A percentile compares a stretch with the other conserved stretches of the same genome.
phyloP scores from a whole-genome alignment of 2,329 filamentous ascomycete species.

The Pseudogymnoascus sp. region DNA sequence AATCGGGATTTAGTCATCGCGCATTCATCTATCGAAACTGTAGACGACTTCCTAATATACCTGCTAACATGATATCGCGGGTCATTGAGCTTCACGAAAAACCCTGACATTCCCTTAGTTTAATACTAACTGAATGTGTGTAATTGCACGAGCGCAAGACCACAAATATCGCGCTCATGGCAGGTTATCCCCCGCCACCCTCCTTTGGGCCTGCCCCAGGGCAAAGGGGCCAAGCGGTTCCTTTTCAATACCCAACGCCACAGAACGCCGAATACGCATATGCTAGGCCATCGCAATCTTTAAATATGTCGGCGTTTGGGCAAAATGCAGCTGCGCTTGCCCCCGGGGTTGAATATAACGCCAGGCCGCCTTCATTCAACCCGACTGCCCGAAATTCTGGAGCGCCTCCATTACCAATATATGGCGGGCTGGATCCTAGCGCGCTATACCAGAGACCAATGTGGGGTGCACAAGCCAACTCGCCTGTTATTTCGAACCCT shows the following conservation, averaged over 20 bases:
- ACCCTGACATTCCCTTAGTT: not conserved
- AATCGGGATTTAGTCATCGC: not conserved
- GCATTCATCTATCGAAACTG: not conserved
- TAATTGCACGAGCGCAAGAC: not conserved
- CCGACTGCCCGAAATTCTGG: constrained; percentile 21
- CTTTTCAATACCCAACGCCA: not conserved
- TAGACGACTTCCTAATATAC: not conserved
- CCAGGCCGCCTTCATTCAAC: constrained; percentile 17
- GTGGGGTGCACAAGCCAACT: not conserved
- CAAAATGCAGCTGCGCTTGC: constrained; percentile 18
- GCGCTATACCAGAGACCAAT: not conserved
- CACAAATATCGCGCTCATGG: constrained; percentile 30
- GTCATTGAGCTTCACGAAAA: constrained; percentile 1
- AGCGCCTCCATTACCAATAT: constrained; percentile 25
- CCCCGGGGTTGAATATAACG: not conserved
- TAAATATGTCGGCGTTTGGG: constrained; percentile 22
- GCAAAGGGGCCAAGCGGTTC: not conserved
- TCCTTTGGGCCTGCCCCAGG: constrained; percentile 31
- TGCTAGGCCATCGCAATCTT: constrained; percentile 21
- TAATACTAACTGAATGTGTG: not conserved
- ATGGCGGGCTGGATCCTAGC: constrained; percentile 24
- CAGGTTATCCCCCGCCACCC: constrained; percentile 38
- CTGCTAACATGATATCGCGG: constrained; percentile 6
- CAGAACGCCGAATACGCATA: constrained; percentile 8
- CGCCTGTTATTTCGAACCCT: not conserved